A percentile compares a stretch with the other conserved stretches of the same genome.
Evolutionary conservation across 768 basidiomycete genomes (phyloP).

Genomic region (Collybia mongolica): DNA sequence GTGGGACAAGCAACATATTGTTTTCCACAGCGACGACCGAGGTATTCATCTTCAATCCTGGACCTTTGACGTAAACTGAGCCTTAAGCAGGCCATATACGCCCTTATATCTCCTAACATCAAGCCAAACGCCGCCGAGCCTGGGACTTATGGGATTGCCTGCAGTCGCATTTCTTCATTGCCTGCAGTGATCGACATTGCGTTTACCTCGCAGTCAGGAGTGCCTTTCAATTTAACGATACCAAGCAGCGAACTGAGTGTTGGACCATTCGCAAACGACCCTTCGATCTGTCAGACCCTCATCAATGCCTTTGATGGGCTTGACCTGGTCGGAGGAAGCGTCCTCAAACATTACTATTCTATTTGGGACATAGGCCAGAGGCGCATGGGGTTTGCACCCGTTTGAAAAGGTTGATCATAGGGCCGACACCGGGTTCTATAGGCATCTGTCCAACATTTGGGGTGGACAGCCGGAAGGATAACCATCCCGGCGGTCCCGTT

Average conservation of each 20-base stretch:
- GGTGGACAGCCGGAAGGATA: too few species aligned
- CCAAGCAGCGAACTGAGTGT: constrained; percentile 57
- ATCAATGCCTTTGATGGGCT: constrained; percentile 58
- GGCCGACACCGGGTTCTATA: too few species aligned
- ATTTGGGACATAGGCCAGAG: constrained; percentile 54
- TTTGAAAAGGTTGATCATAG: constrained; percentile 14
- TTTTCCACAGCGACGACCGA: constrained; percentile 48
- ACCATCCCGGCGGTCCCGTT: too few species aligned
- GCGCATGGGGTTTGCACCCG: constrained; percentile 53
- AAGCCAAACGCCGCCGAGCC: constrained; percentile 48
- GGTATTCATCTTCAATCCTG: constrained; percentile 23
- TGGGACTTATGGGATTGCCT: constrained; percentile 56
- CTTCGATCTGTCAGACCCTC: constrained; percentile 51
- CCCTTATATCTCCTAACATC: constrained; percentile 58
- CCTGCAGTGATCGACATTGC: constrained; percentile 51
- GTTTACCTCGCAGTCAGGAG: constrained; percentile 50
- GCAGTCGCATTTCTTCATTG: constrained; percentile 41
- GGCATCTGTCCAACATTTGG: too few species aligned
- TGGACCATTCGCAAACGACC: constrained; percentile 52
- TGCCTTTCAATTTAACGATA: constrained; percentile 54
- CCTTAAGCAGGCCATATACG: constrained; percentile 46
- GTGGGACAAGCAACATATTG: constrained; percentile 55
- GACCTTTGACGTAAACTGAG: constrained; percentile 7
- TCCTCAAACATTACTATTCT: constrained; percentile 61
- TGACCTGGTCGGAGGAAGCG: constrained; percentile 50